These are phyloP conservation scores for Cladosporium halotolerans DNA, from an alignment of 2,329 filamentous ascomycete species.

Conservation along the genomic window DNA sequence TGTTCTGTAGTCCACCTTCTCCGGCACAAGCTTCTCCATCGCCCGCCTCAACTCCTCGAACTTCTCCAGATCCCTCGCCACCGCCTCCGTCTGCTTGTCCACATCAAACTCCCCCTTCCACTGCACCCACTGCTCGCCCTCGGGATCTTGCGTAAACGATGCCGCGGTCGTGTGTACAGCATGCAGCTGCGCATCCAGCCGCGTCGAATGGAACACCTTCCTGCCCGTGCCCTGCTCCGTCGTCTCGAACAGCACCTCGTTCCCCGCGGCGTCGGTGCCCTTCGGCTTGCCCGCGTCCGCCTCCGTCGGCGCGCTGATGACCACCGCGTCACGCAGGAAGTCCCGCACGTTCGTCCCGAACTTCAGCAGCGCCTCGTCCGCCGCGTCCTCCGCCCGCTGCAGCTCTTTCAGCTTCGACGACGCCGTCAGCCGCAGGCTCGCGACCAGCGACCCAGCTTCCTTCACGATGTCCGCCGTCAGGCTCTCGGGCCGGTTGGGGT, in stretches of 20 bases:
- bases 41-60: slow-evolving; percentile 78
- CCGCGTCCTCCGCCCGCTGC: slow-evolving; percentile 87
- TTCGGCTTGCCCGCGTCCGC: slow-evolving; percentile 39
- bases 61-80: slow-evolving; percentile 73
- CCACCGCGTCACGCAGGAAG: slow-evolving; percentile 86
- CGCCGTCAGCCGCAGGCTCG: slow-evolving; percentile 50
- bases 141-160: slow-evolving; percentile 77
- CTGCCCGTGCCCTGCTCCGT: slow-evolving; percentile 81
- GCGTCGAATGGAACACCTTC: slow-evolving; percentile 86
- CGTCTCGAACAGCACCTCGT: slow-evolving; percentile 79
- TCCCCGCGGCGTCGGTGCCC: slow-evolving; percentile 26
- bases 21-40: slow-evolving; percentile 96
- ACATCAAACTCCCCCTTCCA: slow-evolving; percentile 73
- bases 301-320: slow-evolving; percentile 65
- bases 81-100: slow-evolving; percentile 76
- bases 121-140: slow-evolving; percentile 60
- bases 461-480: slow-evolving; percentile 46
- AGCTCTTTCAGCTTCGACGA: slow-evolving; percentile 69
- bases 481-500: slow-evolving; percentile 34
- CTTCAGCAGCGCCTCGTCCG: slow-evolving; percentile 86
- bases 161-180: slow-evolving; percentile 83
- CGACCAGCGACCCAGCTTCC: slow-evolving; percentile 61
- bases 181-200: slow-evolving; percentile 92
- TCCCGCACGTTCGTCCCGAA: slow-evolving; percentile 86
- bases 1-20: slow-evolving; percentile 75